Conservation (phyloP, 768 basidiomycete genomes). For the Termitomyces sp. region DNA sequence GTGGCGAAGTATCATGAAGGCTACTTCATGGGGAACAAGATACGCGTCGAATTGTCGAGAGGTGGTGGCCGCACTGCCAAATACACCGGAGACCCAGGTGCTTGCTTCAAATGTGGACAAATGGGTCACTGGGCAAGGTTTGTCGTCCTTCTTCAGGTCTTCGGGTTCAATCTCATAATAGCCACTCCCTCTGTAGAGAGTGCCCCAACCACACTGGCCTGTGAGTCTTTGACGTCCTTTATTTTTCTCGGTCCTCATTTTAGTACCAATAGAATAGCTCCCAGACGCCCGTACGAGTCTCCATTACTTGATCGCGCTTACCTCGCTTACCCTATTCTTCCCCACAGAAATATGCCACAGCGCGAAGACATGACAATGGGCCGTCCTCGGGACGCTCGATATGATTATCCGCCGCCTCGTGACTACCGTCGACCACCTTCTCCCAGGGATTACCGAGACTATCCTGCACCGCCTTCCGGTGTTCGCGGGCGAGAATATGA, state of each 20-base stretch:
- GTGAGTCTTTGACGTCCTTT: constrained; percentile 35
- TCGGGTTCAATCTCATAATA: background rate
- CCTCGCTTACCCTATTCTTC: constrained; percentile 47
- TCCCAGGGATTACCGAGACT: constrained; percentile 67
- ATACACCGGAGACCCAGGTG: constrained; percentile 80
- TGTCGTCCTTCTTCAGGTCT: constrained; percentile 15
- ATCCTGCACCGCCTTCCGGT: constrained; percentile 44
- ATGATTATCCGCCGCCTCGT: constrained; percentile 58
- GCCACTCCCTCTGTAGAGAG: constrained; percentile 43
- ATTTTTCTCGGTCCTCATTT: background rate
- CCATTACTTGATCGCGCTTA: constrained; percentile 59
- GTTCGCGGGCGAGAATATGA: constrained; percentile 66
- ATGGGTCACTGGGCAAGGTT: constrained; percentile 90
- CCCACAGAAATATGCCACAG: constrained; percentile 37
- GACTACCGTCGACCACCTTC: constrained; percentile 63
- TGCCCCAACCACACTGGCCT: constrained; percentile 57
- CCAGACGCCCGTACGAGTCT: constrained; percentile 46
- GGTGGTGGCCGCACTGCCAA: constrained; percentile 81
- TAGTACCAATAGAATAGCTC: constrained; percentile 21
- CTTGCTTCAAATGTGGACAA: constrained; percentile 85
- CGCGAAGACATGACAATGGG: constrained; percentile 57
- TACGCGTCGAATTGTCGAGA: constrained; percentile 82
- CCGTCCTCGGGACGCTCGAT: constrained; percentile 50
- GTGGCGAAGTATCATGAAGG: constrained; percentile 88
- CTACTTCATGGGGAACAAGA: constrained; percentile 90